These are phyloP conservation scores for Ophiostoma angusticollis DNA, from an alignment of 2,329 filamentous ascomycete genomes.

Conservation along the genomic window DNA sequence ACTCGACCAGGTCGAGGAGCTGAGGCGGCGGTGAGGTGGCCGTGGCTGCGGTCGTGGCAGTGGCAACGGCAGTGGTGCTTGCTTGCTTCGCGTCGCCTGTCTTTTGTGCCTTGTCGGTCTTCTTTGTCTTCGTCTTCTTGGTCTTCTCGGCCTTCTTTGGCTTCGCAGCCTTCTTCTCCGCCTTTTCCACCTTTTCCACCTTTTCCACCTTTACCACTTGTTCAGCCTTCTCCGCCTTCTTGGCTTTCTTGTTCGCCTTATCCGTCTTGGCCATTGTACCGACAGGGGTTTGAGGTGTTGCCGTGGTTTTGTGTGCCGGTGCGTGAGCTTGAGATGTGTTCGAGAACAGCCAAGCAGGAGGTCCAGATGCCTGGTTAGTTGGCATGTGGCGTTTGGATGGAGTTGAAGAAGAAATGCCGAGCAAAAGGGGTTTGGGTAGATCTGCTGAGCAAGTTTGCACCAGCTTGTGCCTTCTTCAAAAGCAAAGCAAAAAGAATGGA, in stretches of 20 bases:
- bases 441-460: no score
- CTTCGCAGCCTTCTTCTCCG: conserved; percentile 12
- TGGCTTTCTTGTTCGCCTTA: conserved; percentile 14
- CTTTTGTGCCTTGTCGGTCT: conserved; percentile 10
- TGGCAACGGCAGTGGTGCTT: conserved; percentile 11
- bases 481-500: not conserved
- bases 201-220: not conserved
- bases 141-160: conserved; percentile 6
- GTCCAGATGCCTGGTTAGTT: not conserved
- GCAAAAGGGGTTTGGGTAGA: no score
- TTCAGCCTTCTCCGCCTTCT: not conserved
- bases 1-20: conserved; percentile 53
- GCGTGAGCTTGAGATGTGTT: conserved; percentile 1
- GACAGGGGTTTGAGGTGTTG: not conserved
- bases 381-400: conserved; percentile 2
- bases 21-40: conserved; percentile 35
- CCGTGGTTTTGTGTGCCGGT: not conserved
- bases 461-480: no score
- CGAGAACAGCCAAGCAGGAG: conserved; percentile 15
- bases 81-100: no score
- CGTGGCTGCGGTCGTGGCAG: conserved; percentile 10
- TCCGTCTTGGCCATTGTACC: conserved; percentile 10
- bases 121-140: conserved; percentile 2
- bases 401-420: not conserved
- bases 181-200: conserved; percentile 8